Evolutionary conservation across 140 eudicot genomes (phyloP), one percentile per base, ranked within the genome.

Genomic region (Artemisia princeps): DNA sequence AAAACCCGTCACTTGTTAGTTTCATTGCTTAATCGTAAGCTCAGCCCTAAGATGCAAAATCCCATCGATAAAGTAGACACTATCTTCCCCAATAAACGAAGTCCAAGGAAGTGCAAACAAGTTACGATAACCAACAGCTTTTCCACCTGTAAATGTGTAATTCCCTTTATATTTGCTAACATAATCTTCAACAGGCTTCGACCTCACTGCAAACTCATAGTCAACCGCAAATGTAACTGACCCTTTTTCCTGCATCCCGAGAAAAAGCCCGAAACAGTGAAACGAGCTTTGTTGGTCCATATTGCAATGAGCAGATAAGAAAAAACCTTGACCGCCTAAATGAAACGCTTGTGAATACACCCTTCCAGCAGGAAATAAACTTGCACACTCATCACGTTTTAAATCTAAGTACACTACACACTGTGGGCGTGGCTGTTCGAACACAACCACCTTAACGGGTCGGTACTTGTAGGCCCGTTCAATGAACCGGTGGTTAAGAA

Each of bases 311-410:
- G 86, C 87, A 0, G 84, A 83, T 45, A 88, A 62, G 76, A 81
- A 83, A 75, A 88, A 88, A 14, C 94, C 94, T 62, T 88, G 90
- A 28, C 94, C 96, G 0, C 87, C 89, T 12, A 88, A 73, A 72
- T 86, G 86, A 64, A 88, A 88, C 0, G 86, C 95, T 69, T 83
- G 86, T 2, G 94, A 83, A 58, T 88, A 81, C 26, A 86, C 81
- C 46, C 82, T 53, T 7, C 88, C 88, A 0, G 80, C 37, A 8
- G 95, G 91, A 72, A 69, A 75, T 71, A 89, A 77, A 20, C 68
- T 59, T 3, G 65, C 63, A 19, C 95, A 86, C 51, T 83, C 96
- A 1, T 81, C 88, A 9, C 69, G 85, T 17, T 75, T 86, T 59
- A 89, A 69, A 69, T 83, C 95, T 16, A 89, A 62, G 74, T 81